Conservation (phyloP, 2,329 filamentous ascomycete species). For the Diplocarpon rosae region DNA sequence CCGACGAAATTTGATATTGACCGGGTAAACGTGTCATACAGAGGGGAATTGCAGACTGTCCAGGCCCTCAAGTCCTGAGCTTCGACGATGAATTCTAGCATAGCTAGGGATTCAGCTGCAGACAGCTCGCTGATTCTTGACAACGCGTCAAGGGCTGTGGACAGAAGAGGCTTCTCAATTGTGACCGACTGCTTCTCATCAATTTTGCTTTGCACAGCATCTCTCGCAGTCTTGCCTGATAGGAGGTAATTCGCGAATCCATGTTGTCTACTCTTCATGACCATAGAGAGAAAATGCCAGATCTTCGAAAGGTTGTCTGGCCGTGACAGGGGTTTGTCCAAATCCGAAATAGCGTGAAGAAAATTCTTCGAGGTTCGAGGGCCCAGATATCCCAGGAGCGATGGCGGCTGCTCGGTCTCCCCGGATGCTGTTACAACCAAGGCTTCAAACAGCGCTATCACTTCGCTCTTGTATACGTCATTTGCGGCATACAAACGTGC, state of each 20-base stretch:
- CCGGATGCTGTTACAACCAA: constrained; percentile 61
- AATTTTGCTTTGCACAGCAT: constrained; percentile 48
- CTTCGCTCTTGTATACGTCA: constrained; percentile 52
- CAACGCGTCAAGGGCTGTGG: constrained; percentile 61
- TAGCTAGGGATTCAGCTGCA: constrained; percentile 55
- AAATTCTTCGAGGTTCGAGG: constrained; percentile 76
- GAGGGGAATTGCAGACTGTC: constrained; percentile 72
- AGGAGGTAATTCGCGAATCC: constrained; percentile 93
- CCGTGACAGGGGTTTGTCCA: constrained; percentile 66
- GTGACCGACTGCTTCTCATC: constrained; percentile 34
- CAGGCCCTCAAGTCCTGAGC: constrained; percentile 94
- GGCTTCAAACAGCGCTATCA: constrained; percentile 60
- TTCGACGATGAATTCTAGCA: constrained; percentile 77
- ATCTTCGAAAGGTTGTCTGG: constrained; percentile 53
- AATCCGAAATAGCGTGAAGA: constrained; percentile 61
- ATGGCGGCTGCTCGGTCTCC: constrained; percentile 66
- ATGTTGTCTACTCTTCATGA: constrained; percentile 83
- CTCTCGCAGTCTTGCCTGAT: constrained; percentile 74
- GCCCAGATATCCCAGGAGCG: constrained; percentile 81
- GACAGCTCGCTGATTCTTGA: constrained; percentile 53
- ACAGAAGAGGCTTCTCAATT: constrained; percentile 55
- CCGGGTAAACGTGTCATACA: constrained; percentile 62
- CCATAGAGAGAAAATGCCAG: constrained; percentile 78
- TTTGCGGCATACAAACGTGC: constrained; percentile 65
- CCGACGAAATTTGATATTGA: constrained; percentile 61